Conservation (phyloP, 2,329 filamentous ascomycete species). For the Trichoderma cornu-damae region DNA sequence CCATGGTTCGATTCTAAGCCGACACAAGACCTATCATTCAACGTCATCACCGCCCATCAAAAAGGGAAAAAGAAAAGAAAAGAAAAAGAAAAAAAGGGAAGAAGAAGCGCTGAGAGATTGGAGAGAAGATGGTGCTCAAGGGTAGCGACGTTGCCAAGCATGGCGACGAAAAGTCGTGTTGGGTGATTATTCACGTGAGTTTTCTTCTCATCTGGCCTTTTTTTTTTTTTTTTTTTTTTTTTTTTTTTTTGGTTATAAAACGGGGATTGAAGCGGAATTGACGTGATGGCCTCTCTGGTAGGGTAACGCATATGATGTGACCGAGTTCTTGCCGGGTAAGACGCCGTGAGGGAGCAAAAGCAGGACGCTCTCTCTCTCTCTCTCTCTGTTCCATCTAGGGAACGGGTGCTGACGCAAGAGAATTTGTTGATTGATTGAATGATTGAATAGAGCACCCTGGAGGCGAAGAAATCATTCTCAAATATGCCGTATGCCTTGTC, state of each 20-base stretch:
- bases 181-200: slow-evolving; percentile 77
- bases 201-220: not conserved
- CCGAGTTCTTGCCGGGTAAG: slow-evolving; percentile 77
- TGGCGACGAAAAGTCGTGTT: slow-evolving; percentile 76
- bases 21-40: too few relatives aligned
- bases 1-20: too few relatives aligned
- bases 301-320: slow-evolving; percentile 84
- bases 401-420: slow-evolving; percentile 1
- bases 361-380: too few relatives aligned
- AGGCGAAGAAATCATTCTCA: slow-evolving; percentile 87
- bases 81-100: not conserved
- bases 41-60: not conserved
- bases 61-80: not conserved
- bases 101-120: not conserved
- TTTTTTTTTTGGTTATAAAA: too few relatives aligned
- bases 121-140: slow-evolving; percentile 40
- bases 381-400: too few relatives aligned
- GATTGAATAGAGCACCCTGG: slow-evolving; percentile 68
- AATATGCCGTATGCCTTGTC: slow-evolving; percentile 66
- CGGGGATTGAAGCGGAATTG: not conserved
- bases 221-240: too few relatives aligned
- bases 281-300: slow-evolving; percentile 27
- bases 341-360: slow-evolving; percentile 20
- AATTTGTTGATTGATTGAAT: too few relatives aligned
- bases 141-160: slow-evolving; percentile 61